Evolutionary conservation across 805 yeast species (phyloP).

Genomic region (Saturnispora serradocipensis): DNA sequence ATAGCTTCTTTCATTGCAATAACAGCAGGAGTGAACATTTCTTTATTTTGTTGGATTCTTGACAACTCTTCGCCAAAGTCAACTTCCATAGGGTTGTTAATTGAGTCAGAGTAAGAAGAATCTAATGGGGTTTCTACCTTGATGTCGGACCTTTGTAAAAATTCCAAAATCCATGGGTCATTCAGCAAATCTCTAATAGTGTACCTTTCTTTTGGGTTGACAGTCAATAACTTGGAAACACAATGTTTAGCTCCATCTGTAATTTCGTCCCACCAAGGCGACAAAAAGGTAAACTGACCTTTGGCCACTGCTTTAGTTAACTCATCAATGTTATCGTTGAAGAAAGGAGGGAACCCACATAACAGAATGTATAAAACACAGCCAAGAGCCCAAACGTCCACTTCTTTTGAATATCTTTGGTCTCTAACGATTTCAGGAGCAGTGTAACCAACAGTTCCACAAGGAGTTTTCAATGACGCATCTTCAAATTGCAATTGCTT

Average conservation of each 20-base stretch:
- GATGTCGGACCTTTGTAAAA: slow-evolving; percentile 20
- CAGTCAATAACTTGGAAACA: slow-evolving; percentile 58
- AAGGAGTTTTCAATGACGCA: slow-evolving; percentile 75
- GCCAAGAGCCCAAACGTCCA: slow-evolving; percentile 98
- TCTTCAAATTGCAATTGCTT: slow-evolving; percentile 74
- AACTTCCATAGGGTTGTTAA: slow-evolving; percentile 1
- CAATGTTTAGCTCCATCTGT: slow-evolving; percentile 59
- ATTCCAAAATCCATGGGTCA: slow-evolving; percentile 64
- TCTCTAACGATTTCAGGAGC: slow-evolving; percentile 97
- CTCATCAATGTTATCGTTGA: slow-evolving; percentile 68
- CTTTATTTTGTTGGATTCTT: slow-evolving; percentile 11
- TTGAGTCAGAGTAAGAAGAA: neutral
- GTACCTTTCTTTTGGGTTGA: slow-evolving; percentile 58
- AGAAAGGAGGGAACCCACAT: slow-evolving; percentile 98
- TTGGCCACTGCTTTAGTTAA: slow-evolving; percentile 72
- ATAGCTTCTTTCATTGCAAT: slow-evolving; percentile 51
- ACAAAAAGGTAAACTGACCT: slow-evolving; percentile 66
- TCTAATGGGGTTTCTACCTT: neutral
- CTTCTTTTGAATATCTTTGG: slow-evolving; percentile 85
- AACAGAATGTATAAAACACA: slow-evolving; percentile 88
- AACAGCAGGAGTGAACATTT: slow-evolving; percentile 47
- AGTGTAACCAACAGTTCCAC: slow-evolving; percentile 97
- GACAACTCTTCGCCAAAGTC: slow-evolving; percentile 4
- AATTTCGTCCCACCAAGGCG: slow-evolving; percentile 90
- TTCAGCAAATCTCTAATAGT: slow-evolving; percentile 61